A percentile compares a stretch with the other conserved stretches of the same genome.
Evolutionary conservation across 1,284 basidiomycete genomes (phyloP).

Genomic region (Chondrostereum purpureum): DNA sequence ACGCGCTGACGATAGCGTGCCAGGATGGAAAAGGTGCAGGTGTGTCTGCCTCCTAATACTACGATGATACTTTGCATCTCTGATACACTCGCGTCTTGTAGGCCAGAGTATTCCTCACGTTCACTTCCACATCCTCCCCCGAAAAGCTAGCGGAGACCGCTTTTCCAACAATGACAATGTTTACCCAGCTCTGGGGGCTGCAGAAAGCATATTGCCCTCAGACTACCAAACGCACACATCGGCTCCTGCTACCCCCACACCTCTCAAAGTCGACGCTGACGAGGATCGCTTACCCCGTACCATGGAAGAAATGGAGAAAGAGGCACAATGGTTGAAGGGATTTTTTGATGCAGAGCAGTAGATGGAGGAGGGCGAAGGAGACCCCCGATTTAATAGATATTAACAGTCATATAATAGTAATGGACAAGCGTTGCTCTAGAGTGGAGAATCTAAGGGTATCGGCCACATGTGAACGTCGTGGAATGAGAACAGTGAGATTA

Average conservation of each 20-base stretch:
- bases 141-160: conserved; percentile 61
- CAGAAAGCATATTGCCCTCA: conserved; percentile 46
- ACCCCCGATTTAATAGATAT: too few species aligned
- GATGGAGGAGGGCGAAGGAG: too few species aligned
- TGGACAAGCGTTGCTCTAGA: too few species aligned
- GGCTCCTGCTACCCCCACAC: conserved; percentile 20
- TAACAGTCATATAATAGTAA: too few species aligned
- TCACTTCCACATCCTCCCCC: conserved; percentile 85
- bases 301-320: conserved; percentile 69
- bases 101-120: conserved; percentile 88
- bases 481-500: too few species aligned
- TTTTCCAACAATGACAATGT: conserved; percentile 72
- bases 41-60: not conserved
- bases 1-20: conserved; percentile 75
- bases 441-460: too few species aligned
- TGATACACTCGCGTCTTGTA: too few species aligned
- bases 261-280: conserved; percentile 60
- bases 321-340: conserved; percentile 59
- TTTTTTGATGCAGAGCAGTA: conserved; percentile 33
- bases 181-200: conserved; percentile 70
- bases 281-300: conserved; percentile 63
- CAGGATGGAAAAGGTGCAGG: conserved; percentile 83
- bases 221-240: conserved; percentile 27
- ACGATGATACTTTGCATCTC: too few species aligned
- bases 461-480: too few species aligned